phyloP scores from a whole-genome alignment of 225 moss, liverwort and hornwort genomes.

The Straminergon stramineum region DNA sequence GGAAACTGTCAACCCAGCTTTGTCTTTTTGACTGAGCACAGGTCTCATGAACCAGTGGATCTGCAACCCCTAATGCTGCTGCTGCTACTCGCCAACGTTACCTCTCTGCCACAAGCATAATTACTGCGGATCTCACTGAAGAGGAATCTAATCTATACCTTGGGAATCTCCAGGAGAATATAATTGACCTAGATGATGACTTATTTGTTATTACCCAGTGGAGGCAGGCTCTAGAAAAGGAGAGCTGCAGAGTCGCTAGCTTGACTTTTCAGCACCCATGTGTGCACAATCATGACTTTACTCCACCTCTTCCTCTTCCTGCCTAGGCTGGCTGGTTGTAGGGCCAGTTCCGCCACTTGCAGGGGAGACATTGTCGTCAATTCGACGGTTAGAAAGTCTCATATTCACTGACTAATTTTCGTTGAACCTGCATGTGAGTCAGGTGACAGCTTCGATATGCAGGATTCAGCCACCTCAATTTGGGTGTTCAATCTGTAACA shows the following conservation, averaged over 20 bases:
- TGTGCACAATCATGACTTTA: not conserved
- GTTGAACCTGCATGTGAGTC: not conserved
- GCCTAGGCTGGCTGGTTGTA: not conserved
- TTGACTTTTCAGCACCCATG: constrained; percentile 5
- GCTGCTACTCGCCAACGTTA: not conserved
- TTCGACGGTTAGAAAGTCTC: not conserved
- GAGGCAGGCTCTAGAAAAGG: not conserved
- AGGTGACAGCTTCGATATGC: not conserved
- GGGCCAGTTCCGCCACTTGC: constrained; percentile 2
- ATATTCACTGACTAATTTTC: not conserved
- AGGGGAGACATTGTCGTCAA: not conserved
- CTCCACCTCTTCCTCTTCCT: not conserved
- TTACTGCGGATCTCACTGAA: not conserved
- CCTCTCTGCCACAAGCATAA: not conserved
- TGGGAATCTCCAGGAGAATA: not conserved
- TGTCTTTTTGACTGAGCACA: not conserved
- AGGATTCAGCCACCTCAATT: not conserved
- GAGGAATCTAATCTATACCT: not conserved
- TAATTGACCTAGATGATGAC: not conserved
- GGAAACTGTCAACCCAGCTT: not conserved
- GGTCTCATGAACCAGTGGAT: not conserved
- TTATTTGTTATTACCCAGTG: not conserved
- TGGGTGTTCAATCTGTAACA: not conserved
- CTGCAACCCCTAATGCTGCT: not conserved
- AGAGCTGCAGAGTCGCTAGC: constrained; percentile 8